Evolutionary conservation across 1,284 basidiomycete genomes (phyloP), one percentile per base, ranked within the genome.

Genomic region (Sparassis latifolia): DNA sequence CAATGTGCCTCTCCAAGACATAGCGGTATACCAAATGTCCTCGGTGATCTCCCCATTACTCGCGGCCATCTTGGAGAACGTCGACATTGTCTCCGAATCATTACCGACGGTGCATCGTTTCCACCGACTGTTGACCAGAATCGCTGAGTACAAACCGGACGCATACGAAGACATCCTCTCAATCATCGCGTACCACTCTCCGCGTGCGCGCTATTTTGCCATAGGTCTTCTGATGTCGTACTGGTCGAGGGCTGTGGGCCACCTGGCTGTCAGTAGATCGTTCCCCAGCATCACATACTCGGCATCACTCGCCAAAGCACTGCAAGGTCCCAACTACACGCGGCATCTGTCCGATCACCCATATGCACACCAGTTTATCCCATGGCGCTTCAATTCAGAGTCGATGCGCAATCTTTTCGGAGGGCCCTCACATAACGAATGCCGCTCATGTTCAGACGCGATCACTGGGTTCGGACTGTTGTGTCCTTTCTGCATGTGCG

Each of bases 181-280:
- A 55, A 75, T 89, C 35, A 69, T 83, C 27, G 86, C 86, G 2
- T 83, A 86, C 60, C 80, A 83, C 48, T 76, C 78, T 0, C 61
- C 76, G 4, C 71, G 64, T 47, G 73, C 81, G n/a, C 71, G 85
- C 39, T 71, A 73, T 45, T 65, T 67, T 27, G 86, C 84, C 6
- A 65, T 84, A 50, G 68, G 70, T 45, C 65, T 86, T 7, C 67
- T 92, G 10, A 64, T 72, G 4, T 77, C 76, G 1, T 77, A 84
- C 55, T 91, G 83, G 80, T 83, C 86, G 0, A 73, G 74, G 45
- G 71, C 80, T 2, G 62, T 84, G 31, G 89, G 89, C 0, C 89
- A 91, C 65, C 69, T 79, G 42, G 65, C 74, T 27, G 65, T 86
- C 54, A 80, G 73, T 57, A 73, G 70, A 55, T 69, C 80, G 1